Evolutionary conservation across 1,284 basidiomycete genomes (phyloP), one percentile per base, ranked within the genome.

Genomic region (Microbotryomycetes sp.): DNA sequence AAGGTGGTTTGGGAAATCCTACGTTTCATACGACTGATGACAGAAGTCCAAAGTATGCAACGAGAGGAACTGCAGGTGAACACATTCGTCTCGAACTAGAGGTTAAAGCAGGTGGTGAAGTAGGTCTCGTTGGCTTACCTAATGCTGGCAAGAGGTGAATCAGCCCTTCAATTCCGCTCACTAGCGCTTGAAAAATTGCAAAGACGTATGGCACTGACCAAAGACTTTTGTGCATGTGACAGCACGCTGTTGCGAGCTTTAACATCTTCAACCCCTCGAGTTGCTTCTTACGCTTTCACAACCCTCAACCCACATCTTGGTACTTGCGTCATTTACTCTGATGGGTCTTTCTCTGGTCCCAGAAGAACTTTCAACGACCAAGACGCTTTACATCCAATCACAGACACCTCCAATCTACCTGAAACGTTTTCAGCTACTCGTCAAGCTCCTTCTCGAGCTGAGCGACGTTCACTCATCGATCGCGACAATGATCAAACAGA

Each of bases 231-330:
- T n/a, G n/a, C n/a, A n/a, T n/a, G n/a, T n/a, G 42, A 29, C 53
- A 77, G 76, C 49, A 98, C 94, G 0, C 79, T 99, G 22, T 79
- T 98, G 3, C 86, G 90, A 15, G 89, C 92, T 0, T 78, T 98
- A 22, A 97, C 92, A 0, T 89, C 88, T 5, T 87, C 88, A 14
- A 86, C 85, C 71, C 91, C 89, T 2, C 87, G 91, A 71, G 87
- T 97, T 5, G 96, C 92, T 0, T 82, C 85, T 6, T 97, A 96
- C 76, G 86, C 89, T 2, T 97, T 97, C 76, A 97, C 94, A 9
- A 98, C 92, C 1, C 80, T 97, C 47, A 94, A 94, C 67, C 96
- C 94, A 1, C 86, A 97, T 59, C 83, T 97, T n/a, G 94, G 91
- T 1, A 91, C 50, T 86, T 96, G 25, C 83, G 89, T 63, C 19